A percentile compares a stretch with the other conserved stretches of the same genome.
Conservation (phyloP, 1,139 yeast species). For the Protomyces inundatus region DNA sequence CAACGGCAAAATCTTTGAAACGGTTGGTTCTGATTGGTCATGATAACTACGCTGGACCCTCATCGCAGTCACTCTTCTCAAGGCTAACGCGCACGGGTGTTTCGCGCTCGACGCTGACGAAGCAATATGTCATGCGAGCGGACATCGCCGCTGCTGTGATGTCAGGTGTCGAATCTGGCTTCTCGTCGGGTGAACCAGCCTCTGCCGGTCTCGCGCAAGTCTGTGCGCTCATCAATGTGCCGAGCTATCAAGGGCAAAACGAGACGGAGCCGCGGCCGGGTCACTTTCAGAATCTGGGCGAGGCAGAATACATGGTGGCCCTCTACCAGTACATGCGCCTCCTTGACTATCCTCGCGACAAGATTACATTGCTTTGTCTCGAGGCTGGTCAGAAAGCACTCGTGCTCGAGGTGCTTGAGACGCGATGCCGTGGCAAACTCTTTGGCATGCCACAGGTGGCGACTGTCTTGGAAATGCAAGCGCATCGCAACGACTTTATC, state of each 20-base stretch:
- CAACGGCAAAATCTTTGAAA: slow-evolving; percentile 28
- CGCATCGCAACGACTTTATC: slow-evolving; percentile 37
- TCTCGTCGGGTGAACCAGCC: slow-evolving; percentile 21
- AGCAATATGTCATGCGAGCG: slow-evolving; percentile 35
- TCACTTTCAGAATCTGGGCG: slow-evolving; percentile 45
- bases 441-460: slow-evolving; percentile 39
- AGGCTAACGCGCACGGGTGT: slow-evolving; percentile 37
- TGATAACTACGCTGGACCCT: slow-evolving; percentile 35
- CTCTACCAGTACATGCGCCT: slow-evolving; percentile 49
- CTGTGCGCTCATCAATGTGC: slow-evolving; percentile 44
- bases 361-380: slow-evolving; percentile 45
- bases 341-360: slow-evolving; percentile 44
- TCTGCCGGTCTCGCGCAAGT: slow-evolving; percentile 46
- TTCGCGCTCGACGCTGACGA: slow-evolving; percentile 33
- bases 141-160: background rate
- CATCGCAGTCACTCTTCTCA: slow-evolving; percentile 36
- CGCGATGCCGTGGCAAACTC: slow-evolving; percentile 34
- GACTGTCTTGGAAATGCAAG: slow-evolving; percentile 37
- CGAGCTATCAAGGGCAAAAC: slow-evolving; percentile 36
- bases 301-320: slow-evolving; percentile 52
- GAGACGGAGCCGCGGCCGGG: slow-evolving; percentile 38
- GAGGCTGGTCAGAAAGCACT: slow-evolving; percentile 42
- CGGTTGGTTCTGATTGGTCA: slow-evolving; percentile 43
- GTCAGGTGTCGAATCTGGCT: background rate
- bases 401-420: slow-evolving; percentile 36